Evolutionary conservation across 805 yeast genomes (phyloP).

Genomic region (Saturnispora zaruensis): DNA sequence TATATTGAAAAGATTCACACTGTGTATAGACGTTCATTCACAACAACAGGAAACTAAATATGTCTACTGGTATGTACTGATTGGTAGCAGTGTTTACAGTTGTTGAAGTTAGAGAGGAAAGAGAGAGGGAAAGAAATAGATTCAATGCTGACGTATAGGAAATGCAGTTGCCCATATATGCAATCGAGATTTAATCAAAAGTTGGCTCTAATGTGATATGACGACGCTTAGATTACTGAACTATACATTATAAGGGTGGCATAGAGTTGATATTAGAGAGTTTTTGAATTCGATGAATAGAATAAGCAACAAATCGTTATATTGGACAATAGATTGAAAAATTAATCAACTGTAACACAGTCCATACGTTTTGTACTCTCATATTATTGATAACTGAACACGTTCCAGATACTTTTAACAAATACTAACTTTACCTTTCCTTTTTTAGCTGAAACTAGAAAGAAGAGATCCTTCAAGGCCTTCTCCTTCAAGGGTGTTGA

Average conservation of each 20-base stretch:
- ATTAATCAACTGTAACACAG: no score
- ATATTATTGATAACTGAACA: no score
- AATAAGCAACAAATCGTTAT: no score
- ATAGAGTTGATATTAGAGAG: no score
- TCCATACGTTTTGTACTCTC: no score
- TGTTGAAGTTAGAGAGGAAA: background rate
- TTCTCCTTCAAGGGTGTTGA: constrained; percentile 99
- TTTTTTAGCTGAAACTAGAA: constrained; percentile 49
- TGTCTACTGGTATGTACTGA: constrained; percentile 15
- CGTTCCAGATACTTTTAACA: background rate
- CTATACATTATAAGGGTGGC: no score
- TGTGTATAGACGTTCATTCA: background rate
- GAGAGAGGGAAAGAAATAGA: background rate
- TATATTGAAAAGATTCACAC: background rate
- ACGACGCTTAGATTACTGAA: no score
- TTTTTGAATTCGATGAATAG: no score
- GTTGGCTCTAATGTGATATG: no score
- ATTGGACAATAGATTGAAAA: no score
- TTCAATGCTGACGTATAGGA: background rate
- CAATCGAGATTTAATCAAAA: no score
- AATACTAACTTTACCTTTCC: constrained; percentile 24
- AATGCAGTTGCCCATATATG: no score
- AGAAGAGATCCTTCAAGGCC: constrained; percentile 91
- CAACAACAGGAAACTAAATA: constrained; percentile 6
- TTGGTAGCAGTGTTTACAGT: background rate